phyloP scores from a whole-genome alignment of 2,329 filamentous ascomycete genomes.

The Penicillium sp. region DNA sequence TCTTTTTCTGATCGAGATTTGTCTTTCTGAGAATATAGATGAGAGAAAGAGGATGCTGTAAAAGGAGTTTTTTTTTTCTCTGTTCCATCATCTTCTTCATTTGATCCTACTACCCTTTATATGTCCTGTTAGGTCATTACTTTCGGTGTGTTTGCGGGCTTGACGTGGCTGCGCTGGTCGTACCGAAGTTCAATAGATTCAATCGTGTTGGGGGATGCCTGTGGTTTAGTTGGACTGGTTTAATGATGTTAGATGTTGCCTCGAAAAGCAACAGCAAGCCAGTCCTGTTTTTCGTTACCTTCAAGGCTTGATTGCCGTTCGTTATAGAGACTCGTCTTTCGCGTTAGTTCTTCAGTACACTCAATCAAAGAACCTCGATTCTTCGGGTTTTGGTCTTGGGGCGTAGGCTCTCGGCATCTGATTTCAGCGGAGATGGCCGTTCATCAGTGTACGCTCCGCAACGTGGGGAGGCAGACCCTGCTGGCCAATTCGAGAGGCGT shows the following conservation, averaged over 20 bases:
- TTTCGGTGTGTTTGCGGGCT: background rate
- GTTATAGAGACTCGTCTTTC: background rate
- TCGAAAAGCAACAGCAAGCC: background rate
- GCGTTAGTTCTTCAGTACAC: background rate
- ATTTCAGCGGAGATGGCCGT: conserved; percentile 1
- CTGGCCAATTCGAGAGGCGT: background rate
- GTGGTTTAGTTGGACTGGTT: background rate
- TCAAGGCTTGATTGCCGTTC: background rate
- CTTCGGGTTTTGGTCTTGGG: background rate
- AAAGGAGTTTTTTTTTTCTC: conserved; percentile 1
- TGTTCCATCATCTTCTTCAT: background rate
- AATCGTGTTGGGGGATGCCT: background rate
- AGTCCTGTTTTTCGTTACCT: background rate
- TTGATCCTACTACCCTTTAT: background rate
- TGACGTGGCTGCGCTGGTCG: background rate
- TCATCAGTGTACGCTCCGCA: background rate
- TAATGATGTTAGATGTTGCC: background rate
- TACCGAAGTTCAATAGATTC: background rate
- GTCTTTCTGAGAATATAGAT: conserved; percentile 17
- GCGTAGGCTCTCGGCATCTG: background rate
- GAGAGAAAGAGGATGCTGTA: conserved; percentile 6
- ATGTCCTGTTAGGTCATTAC: background rate
- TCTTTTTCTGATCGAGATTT: conserved; percentile 2
- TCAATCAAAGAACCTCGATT: background rate
- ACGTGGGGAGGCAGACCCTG: background rate